Base-by-base conservation (phyloP, 495 filamentous ascomycete genomes). In the Thozetella sp. region DNA sequence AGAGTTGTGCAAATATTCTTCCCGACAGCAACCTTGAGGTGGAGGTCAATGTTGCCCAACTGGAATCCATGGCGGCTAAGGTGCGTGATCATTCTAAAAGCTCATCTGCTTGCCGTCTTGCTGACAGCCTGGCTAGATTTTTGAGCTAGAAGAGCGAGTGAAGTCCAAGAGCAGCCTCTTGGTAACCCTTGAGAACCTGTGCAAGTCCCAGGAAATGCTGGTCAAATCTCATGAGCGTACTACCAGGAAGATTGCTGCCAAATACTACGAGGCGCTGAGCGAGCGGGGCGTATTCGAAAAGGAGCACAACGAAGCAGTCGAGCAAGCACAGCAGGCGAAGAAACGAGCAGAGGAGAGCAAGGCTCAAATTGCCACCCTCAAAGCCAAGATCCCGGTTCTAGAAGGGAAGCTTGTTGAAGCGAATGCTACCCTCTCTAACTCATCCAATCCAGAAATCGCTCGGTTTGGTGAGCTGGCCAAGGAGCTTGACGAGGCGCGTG, bases 331-430 rank as follows among this genome's bases (percentile, higher is more conserved):
- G 0, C 43, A 48, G 3, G 51, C 60, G 1, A 59, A 43, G 13
- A 54, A 60, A 58, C 74, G 45, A 22, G 71, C 61, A 64, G 83
- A 70, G 71, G 71, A 61, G 68, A 76, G 54, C 67, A 70, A 56
- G 61, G 55, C 77, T 13, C 79, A 88, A 3, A 65, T 75, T 1
- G 55, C 72, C 0, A 73, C 78, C 13, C 60, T 86, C 11, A 85
- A 83, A 57, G 76, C 82, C 37, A 78, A 82, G 54, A 78, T 77
- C 6, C 74, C 69, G 9, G 64, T 67, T 2, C 68, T 89, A 12
- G 65, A 83, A 53, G 67, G 72, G 11, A 78, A 86, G 6, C 73
- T 90, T 12, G 67, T 77, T 26, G 72, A 79, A 17, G 74, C 80
- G 10, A 75, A 79, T 43, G 69, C 76, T 23, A 67, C 73, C 1